Evolutionary conservation across 2,329 filamentous ascomycete genomes (phyloP), one percentile per base, ranked within the genome.

Genomic region (Microsporum canis): DNA sequence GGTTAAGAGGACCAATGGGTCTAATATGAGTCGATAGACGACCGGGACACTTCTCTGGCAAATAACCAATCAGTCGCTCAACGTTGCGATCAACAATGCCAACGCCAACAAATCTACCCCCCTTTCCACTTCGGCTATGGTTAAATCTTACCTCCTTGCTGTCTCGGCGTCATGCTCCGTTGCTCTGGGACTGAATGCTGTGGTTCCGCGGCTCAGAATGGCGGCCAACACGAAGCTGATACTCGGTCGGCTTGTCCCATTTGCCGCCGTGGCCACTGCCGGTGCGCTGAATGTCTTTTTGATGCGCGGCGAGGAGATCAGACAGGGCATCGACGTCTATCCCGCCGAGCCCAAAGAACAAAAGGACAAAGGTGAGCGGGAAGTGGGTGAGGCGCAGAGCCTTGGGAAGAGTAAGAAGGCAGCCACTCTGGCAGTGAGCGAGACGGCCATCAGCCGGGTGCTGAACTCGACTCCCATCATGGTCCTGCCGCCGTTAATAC

Each of bases 31-130:
- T 14, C 45, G 10, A 12, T 66, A 88, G 81, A 96, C 87, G 51
- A 82, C 83, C 47, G 94, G 92, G 59, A 96, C 90, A 3, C 80
- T 97, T 41, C 86, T 87, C 66, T 99, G 94, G 94, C 94, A 99
- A 77, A 84, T 96, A 62, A 84, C 88, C 67, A 99, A 99, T 77
- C 94, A 99, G 78, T 96, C 91, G 10, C 86, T 99, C 68, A 99
- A 99, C 73, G 94, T 99, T 33, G 92, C 90, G 67, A 92, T 99
- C 81, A 99, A 99, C 82, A 91, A 85, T 73, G 89, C 92, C 71
- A 99, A 99, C 74, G 90, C 92, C 65, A 99, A 99, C 82, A 99
- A 99, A 76, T 96, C 91, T 43, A 91, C 90, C 2, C 90, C 92
- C 0, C 82, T 97, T 65, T 88, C 88, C 23, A 87, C 84, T 62